Base-by-base conservation (phyloP, 305 asterid species). In the Andrographis paniculata region DNA sequence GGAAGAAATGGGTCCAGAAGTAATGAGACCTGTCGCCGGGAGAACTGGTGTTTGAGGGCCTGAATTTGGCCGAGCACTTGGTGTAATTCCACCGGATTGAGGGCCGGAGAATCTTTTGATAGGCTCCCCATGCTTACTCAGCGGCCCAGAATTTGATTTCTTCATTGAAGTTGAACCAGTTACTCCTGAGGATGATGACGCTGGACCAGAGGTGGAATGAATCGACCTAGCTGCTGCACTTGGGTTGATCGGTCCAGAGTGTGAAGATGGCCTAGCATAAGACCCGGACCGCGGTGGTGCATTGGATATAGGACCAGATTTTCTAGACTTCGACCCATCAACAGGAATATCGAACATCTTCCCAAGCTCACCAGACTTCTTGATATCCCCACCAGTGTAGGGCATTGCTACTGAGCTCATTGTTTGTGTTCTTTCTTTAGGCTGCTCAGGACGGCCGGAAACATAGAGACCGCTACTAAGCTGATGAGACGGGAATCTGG, bases 401-500 rank as follows among this genome's bases (percentile, higher is more conserved):
- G 95, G 95, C 93, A 85, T 75, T 43, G 95, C 93, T 19, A 67
- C 93, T 0, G 95, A 82, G 61, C 93, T 85, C 79, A 82, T 78
- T 38, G 95, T 82, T 12, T 93, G 82, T 5, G 70, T 21, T 61
- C 72, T 75, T 65, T 85, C 97, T 67, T 89, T 89, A 0, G 94
- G 97, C 74, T 85, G 95, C 62, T 89, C 95, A 4, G 93, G 93
- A 36, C 93, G 91, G 52, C 97, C 97, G 0, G 97, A 89, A 44
- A 89, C 97, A 27, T 72, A 85, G 54, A 89, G 95, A 50, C 97
- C 97, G 64, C 74, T 89, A 73, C 95, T 85, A 38, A 89, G 93
- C 79, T 89, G 95, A 72, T 89, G 98, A 51, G 98, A 89, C 17
- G 84, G 98, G 74, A 89, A 89, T 64, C 95, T 66, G 60, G 95